These are phyloP conservation scores for Cardamine resedifolia DNA, from an alignment of 345 rosid species.

Conservation along the genomic window DNA sequence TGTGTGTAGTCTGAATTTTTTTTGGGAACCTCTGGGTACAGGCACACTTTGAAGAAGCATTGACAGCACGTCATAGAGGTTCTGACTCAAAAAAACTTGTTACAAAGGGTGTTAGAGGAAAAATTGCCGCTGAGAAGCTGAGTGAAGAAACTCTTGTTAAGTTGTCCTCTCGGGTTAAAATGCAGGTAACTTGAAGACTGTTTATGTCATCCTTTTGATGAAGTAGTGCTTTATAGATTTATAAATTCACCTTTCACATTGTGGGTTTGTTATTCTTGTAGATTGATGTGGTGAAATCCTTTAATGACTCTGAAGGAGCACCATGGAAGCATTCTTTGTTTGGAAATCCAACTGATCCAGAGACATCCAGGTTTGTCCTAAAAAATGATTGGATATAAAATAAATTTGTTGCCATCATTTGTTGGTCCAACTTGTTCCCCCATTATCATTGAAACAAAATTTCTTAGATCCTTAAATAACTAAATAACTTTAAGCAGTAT, in stretches of 20 bases:
- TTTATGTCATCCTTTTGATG: slow-evolving; percentile 10
- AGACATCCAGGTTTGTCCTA: slow-evolving; percentile 79
- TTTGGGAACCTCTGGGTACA: slow-evolving; percentile 37
- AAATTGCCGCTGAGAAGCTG: slow-evolving; percentile 73
- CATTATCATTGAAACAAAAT: background rate
- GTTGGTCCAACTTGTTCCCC: background rate
- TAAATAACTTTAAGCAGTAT: slow-evolving; percentile 3
- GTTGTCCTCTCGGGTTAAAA: slow-evolving; percentile 78
- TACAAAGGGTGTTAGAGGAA: slow-evolving; percentile 71
- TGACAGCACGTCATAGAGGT: slow-evolving; percentile 76
- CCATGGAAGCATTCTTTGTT: slow-evolving; percentile 94
- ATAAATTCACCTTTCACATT: slow-evolving; percentile 13
- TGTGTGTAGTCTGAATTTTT: background rate
- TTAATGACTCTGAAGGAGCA: slow-evolving; percentile 73
- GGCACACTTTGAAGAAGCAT: slow-evolving; percentile 95
- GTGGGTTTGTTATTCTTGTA: slow-evolving; percentile 31
- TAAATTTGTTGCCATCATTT: background rate
- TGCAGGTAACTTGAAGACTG: slow-evolving; percentile 56
- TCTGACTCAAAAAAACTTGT: slow-evolving; percentile 68
- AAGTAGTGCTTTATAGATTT: slow-evolving; percentile 5
- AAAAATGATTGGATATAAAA: background rate
- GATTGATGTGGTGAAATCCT: slow-evolving; percentile 88
- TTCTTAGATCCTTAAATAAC: slow-evolving; percentile 3
- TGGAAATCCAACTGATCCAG: slow-evolving; percentile 94
- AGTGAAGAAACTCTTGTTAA: slow-evolving; percentile 86